Percentiles rank a stretch among this genome's conserved stretches.
These are phyloP conservation scores for Debaryomyces robertsiae DNA, from an alignment of 1,139 yeast genomes.

Conservation along the genomic window DNA sequence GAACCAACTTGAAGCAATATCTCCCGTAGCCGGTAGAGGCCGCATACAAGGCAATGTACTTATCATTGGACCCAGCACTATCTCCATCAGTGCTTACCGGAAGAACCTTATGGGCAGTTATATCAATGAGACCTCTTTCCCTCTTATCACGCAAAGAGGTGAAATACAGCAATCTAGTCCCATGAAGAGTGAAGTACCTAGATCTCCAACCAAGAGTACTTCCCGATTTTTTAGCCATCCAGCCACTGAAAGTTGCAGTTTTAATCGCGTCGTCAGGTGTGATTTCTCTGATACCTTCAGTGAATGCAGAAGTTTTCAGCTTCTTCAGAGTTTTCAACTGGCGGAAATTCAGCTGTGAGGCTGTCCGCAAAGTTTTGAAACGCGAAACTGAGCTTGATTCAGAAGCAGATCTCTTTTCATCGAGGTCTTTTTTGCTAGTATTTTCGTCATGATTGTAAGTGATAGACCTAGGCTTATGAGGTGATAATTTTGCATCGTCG, in stretches of 20 bases:
- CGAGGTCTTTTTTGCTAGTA: slow-evolving; percentile 18
- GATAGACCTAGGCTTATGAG: slow-evolving; percentile 38
- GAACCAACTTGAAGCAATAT: slow-evolving; percentile 87
- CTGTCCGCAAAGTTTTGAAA: slow-evolving; percentile 44
- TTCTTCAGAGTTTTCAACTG: slow-evolving; percentile 47
- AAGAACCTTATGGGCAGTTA: slow-evolving; percentile 89
- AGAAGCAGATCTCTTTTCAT: slow-evolving; percentile 38
- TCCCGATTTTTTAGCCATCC: slow-evolving; percentile 91
- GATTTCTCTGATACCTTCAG: slow-evolving; percentile 81
- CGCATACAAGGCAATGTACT: slow-evolving; percentile 81
- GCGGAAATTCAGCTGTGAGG: slow-evolving; percentile 48
- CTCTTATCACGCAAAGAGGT: slow-evolving; percentile 74
- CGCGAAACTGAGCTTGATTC: slow-evolving; percentile 34
- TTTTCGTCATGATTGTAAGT: slow-evolving; percentile 17
- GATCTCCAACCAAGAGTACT: slow-evolving; percentile 90
- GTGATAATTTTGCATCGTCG: slow-evolving; percentile 38
- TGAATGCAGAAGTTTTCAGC: slow-evolving; percentile 86
- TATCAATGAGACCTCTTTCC: slow-evolving; percentile 92
- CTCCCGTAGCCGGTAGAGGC: slow-evolving; percentile 93
- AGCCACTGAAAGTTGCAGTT: slow-evolving; percentile 80
- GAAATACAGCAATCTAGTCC: slow-evolving; percentile 89
- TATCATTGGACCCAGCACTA: slow-evolving; percentile 66
- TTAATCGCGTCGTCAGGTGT: slow-evolving; percentile 79
- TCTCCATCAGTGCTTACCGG: slow-evolving; percentile 54
- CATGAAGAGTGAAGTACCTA: slow-evolving; percentile 86